Base-by-base conservation (phyloP, 345 rosid genomes). In the Eucalyptus tenuipes region DNA sequence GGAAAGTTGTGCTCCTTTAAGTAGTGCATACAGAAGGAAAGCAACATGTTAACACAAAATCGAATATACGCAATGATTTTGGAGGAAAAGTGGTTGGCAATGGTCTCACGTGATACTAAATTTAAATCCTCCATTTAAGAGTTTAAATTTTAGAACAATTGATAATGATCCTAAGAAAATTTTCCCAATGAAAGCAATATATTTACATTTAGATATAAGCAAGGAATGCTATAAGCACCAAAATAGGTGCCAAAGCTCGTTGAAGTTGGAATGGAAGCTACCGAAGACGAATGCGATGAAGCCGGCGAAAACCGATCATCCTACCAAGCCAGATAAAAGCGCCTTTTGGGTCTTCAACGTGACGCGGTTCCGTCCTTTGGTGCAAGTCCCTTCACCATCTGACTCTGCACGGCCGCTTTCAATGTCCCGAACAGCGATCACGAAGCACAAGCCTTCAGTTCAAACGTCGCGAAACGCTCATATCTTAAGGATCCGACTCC, bases 21-120 rank as follows among this genome's bases (percentile, higher is more conserved):
- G 57, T 52, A 3, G 7, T 18, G 24, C 57, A 52, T 52, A 18
- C 57, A 18, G 3, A 52, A 52, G 55, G 55, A 52, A 52, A 52
- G 27, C 0, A 55, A 55, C 61, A 55, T 22, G 61, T 8, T 22
- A 2, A 55, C 61, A 22, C 12, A 55, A 53, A 53, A 55, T 55
- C 4, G 0, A 55, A 55, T 55, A 22, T 55, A 0, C 61, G 9
- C 27, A 0, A 22, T 22, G 13, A 55, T 55, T 22, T 55, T 55
- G 0, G 61, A 55, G 61, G 25, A 10, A 24, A 55, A 55, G 2
- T 22, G 24, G 10, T 52, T 18, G 2, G 10, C 10, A 18, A 52
- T 52, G 24, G 24, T 18, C 24, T 52, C 57, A 7, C 4, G 1
- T 1, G 13, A 1, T 55, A 20, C 61, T 55, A 55, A 55, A 55